Conservation (phyloP, 2,329 filamentous ascomycete genomes). For the Neonectria ditissima region DNA sequence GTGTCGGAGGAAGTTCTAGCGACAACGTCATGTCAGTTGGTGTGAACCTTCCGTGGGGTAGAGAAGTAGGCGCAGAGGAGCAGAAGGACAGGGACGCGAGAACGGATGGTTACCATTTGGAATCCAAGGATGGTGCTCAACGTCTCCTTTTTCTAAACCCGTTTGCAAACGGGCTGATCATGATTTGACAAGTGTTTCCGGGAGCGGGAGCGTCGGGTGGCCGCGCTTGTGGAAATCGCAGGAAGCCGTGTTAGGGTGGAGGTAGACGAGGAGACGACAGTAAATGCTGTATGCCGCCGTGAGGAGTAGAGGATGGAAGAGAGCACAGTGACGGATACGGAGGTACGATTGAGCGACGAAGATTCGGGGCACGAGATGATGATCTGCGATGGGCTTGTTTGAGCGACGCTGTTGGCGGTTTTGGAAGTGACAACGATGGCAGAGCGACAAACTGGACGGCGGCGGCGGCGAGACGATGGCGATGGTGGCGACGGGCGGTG, state of each 20-base stretch:
- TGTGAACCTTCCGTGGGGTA: neutral
- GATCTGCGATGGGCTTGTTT: neutral
- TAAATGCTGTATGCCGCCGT: neutral
- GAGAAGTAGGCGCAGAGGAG: neutral
- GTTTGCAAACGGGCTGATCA: slow-evolving; percentile 35
- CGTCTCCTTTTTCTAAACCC: slow-evolving; percentile 42
- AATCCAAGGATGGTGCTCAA: slow-evolving; percentile 39
- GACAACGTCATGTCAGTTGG: slow-evolving; percentile 19
- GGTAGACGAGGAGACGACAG: neutral
- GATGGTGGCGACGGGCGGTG: neutral
- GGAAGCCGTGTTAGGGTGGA: slow-evolving; percentile 2
- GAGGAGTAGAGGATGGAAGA: neutral
- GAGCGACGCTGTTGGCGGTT: neutral
- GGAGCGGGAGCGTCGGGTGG: slow-evolving; percentile 3
- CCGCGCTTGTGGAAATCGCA: slow-evolving; percentile 23
- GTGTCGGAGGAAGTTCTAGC: slow-evolving; percentile 24
- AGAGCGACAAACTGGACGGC: neutral
- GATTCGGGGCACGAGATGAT: neutral
- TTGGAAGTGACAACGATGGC: slow-evolving; percentile 4
- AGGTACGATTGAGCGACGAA: neutral
- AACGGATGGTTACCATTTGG: slow-evolving; percentile 31
- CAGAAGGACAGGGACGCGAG: neutral
- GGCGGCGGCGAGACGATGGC: neutral
- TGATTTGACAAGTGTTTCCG: slow-evolving; percentile 34
- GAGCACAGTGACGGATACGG: neutral